Base-by-base conservation (phyloP, 164 flowering plant species). In the Berberis vulgaris region DNA sequence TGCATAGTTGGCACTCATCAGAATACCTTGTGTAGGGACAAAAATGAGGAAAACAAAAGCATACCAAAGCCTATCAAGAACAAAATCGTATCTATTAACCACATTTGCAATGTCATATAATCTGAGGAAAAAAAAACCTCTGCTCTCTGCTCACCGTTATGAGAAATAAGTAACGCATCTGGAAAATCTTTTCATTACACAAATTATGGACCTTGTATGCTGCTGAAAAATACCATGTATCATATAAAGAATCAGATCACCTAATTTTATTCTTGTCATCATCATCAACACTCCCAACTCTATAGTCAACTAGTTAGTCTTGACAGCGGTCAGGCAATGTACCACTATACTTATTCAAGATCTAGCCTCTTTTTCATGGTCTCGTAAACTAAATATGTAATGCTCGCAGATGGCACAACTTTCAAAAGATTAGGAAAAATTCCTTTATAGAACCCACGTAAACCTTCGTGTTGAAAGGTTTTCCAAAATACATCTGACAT, bases 331-430 rank as follows among this genome's bases (percentile, higher is more conserved):
- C 50, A 59, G 60, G 46, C 9, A 59, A 53, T 53, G 55, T 45
- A 49, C 65, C 55, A 62, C 5, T 61, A 45, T 26, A 61, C 57
- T 57, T 77, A 87, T 3, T 80, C 84, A 49, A 93, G 88, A 49
- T 82, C 84, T 50, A 93, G 73, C 49, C 73, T 84, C 76, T 88
- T 92, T 72, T 93, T 93, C 98, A 86, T 85, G 68, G 79, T 67
- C 74, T 93, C 98, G 67, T 89, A 89, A 67, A 88, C 88, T 78
- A 93, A 47, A 70, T 93, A 93, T 6, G 98, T 87, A 61, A 92
- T 92, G 80, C 98, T 88, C 54, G 96, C 98, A 58, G 96, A 78
- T 41, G 98, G 98, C 55, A 92, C 84, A 63, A 89, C 96, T 79
- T 92, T 88, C 55, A 93, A 87, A 74, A 93, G 78, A 73, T 89